phyloP scores from a whole-genome alignment of 306 rosid genomes.

The Rubus parviflorus region DNA sequence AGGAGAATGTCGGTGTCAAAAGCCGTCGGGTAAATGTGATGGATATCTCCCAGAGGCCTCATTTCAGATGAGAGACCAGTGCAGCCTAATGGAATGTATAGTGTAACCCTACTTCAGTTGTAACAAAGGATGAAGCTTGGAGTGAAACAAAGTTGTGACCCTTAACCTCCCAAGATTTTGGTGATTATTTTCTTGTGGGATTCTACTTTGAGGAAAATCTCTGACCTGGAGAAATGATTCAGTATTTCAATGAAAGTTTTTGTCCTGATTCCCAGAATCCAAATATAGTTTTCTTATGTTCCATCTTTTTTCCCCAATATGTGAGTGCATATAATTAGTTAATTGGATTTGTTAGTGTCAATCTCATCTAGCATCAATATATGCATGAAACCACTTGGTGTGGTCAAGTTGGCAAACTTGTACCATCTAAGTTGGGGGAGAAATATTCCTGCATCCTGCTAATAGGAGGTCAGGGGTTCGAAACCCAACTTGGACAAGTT shows the following conservation, averaged over 20 bases:
- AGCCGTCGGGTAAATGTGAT: slow-evolving; percentile 14
- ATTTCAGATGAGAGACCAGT: slow-evolving; percentile 35
- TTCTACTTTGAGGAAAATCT: not conserved
- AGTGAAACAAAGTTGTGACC: not conserved
- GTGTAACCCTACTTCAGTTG: slow-evolving; percentile 3
- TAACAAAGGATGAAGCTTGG: slow-evolving; percentile 5
- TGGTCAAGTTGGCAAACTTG: no score
- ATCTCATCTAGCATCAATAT: no score
- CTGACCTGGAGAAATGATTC: slow-evolving; percentile 9
- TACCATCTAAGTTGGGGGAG: no score
- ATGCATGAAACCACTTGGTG: no score
- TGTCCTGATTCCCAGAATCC: not conserved
- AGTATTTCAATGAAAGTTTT: not conserved
- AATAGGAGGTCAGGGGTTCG: no score
- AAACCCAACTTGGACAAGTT: no score
- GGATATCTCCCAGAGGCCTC: slow-evolving; percentile 31
- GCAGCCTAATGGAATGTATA: slow-evolving; percentile 21
- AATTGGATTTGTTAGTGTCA: no score
- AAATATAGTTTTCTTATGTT: not conserved
- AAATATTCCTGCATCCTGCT: no score
- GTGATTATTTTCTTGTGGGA: not conserved
- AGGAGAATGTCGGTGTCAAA: slow-evolving; percentile 37
- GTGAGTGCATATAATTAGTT: no score
- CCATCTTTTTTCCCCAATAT: no score
- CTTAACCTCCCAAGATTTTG: slow-evolving; percentile 9